Evolutionary conservation across 352 stramenopile species (phyloP), one percentile per base, ranked within the genome.

Genomic region (Phytopythium chamaehyphon): DNA sequence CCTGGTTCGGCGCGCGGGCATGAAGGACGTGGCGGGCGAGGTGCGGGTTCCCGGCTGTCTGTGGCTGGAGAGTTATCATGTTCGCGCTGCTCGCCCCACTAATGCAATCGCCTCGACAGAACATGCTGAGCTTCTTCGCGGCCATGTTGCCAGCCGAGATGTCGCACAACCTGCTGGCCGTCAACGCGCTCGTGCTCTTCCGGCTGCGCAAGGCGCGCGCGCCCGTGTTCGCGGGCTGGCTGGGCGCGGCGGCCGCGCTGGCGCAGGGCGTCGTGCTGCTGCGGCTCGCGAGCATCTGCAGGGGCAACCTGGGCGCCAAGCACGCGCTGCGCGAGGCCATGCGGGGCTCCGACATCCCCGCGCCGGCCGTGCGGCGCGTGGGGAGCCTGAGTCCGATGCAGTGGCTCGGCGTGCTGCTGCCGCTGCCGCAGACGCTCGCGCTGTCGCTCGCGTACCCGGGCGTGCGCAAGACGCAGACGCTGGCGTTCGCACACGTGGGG

Each of bases 401-500:
- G 28, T 89, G 77, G 81, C 47, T 84, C 22, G 71, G 57, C 26
- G 62, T 91, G 22, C 55, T 84, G 45, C 61, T 86, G 37, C 80
- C 80, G 4, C 46, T 91, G 21, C 79, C 79, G 15, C 75, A 86
- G 45, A 31, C 65, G 7, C 47, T 88, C 47, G 72, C 68, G 33
- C 62, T 90, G 8, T 62, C 64, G 1, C 28, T 84, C 38, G 66
- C 61, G 48, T 86, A 73, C 52, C 71, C 75, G 11, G 71, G 70
- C n/a, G 66, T 91, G 7, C 23, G 55, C 54, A 78, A 71, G 53
- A 56, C 68, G 15, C 49, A 71, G n/a, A 89, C 77, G 6, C 59
- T 84, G 21, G 76, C 74, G 4, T 91, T 73, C 48, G 78, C 74
- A 3, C 68, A 88, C 52, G 77, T 91, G 19, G 80, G 80, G n/a